Evolutionary conservation across 805 yeast genomes (phyloP).

Genomic region (Cyberlindnera euphorbiae): DNA sequence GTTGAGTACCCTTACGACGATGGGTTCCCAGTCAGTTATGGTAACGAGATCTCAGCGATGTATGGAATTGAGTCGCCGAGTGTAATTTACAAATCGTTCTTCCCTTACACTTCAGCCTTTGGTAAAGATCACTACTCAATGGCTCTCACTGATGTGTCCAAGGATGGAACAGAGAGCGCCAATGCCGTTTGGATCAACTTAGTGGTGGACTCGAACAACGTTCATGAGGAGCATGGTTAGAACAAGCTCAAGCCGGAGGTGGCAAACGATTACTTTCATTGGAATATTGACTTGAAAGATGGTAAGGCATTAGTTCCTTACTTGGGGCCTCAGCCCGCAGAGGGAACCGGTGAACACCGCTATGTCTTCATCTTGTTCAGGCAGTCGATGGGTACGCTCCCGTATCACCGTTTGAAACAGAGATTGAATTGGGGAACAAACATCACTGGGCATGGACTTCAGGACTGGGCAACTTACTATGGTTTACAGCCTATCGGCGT

Average conservation of each 20-base stretch:
- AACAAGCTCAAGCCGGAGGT: not conserved
- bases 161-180: slow-evolving; percentile 6
- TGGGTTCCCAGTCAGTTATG: slow-evolving; percentile 11
- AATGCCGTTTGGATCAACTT: slow-evolving; percentile 21
- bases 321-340: slow-evolving; percentile 16
- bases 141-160: slow-evolving; percentile 16
- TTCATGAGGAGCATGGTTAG: not conserved
- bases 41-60: slow-evolving; percentile 19
- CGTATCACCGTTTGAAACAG: slow-evolving; percentile 13
- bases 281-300: slow-evolving; percentile 7
- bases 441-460: slow-evolving; percentile 16
- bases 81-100: slow-evolving; percentile 14
- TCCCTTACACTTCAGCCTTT: slow-evolving; percentile 8
- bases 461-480: slow-evolving; percentile 21
- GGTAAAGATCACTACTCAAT: slow-evolving; percentile 9
- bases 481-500: slow-evolving; percentile 18
- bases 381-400: slow-evolving; percentile 16
- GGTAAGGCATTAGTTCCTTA: slow-evolving; percentile 14
- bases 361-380: slow-evolving; percentile 20
- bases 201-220: slow-evolving; percentile 4
- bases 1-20: slow-evolving; percentile 11
- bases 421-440: slow-evolving; percentile 24
- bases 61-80: slow-evolving; percentile 14
- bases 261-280: slow-evolving; percentile 6
- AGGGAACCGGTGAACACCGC: slow-evolving; percentile 13